Base-by-base conservation (phyloP, 2,329 filamentous ascomycete genomes). In the Zelopaecilomyces penicillatus region DNA sequence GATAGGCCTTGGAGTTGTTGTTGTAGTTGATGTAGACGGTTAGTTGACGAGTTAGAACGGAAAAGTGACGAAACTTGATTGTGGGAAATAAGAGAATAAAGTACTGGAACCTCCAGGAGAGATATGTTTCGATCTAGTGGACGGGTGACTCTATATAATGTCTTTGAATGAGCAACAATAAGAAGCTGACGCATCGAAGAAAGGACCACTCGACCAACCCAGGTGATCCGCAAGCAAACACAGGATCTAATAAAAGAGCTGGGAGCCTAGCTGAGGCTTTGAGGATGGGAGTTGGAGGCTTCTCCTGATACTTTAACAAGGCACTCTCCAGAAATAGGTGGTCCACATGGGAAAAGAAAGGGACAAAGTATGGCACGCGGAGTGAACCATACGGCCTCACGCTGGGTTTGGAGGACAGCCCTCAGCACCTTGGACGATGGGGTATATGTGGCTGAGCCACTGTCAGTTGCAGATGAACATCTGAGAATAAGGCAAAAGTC, bases 211-310 rank as follows among this genome's bases (percentile, higher is more conserved):
- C 46, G 46, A 43, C 43, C 46, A 48, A 37, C 41, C 39, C 46
- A 48, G 46, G 46, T 48, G 46, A 48, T 40, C 30, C 33, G 43
- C 37, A 28, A 47, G 45, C 35, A 43, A 44, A 33, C 41, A 41
- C 42, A 44, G 37, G 6, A 26, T 19, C 30, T 26, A 38, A 43
- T 37, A 35, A 39, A n/a, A 36, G 38, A 44, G 33, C 41, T 41
- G 41, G 37, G 38, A 44, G 42, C 42, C 45, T 29, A 44, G 44
- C 44, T 41, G 43, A 40, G 19, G 19, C 43, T 35, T 27, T 37
- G 32, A 43, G 19, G 33, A 32, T 39, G 37, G 7, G 31, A 40
- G 11, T 5, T 10, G 26, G 31, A 36, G 26, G 39, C 33, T 30
- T 45, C 28, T 33, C 11, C n/a, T 39, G 26, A 12, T n/a, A 29